Evolutionary conservation across 2,329 filamentous ascomycete species (phyloP), one percentile per base, ranked within the genome.

Genomic region (Sarocladium kiliense): DNA sequence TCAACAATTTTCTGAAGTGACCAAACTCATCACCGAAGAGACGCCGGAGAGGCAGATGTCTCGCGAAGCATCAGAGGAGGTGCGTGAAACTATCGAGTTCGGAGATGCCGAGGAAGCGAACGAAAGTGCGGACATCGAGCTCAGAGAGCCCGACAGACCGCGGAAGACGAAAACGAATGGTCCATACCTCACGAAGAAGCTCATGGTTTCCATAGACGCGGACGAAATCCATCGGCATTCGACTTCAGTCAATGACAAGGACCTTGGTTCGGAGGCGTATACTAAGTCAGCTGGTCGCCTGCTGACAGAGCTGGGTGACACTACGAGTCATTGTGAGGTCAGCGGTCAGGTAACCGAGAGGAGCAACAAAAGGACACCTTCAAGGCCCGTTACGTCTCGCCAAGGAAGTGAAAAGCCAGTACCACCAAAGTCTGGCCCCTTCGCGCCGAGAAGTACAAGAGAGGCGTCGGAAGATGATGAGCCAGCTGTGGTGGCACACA

Each of bases 1-100:
- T 0, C 59, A 67, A 2, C 65, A 73, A 47, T 66, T 68, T 5
- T 60, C 59, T 14, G 54, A 58, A 3, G 62, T 58, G 12, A 62
- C 47, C 7, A 57, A 54, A n/a, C 49, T 61, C 25, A 57, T 63
- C 25, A 21, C 23, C 6, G 44, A 16, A 32, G 23, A 25, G 7
- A 25, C 9, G n/a, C 41, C 41, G 5, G 21, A 45, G 41, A 7
- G 6, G n/a, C 6, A 12, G n/a, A 25, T 41, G 37, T 11, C 9
- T 41, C n/a, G n/a, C n/a, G 9, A 45, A 19, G 9, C n/a, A 23
- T n/a, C 41, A 26, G 41, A 11, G 4, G 41, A 23, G 44, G 10
- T 49, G 12, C 44, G 3, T 10, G 25, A 49, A 23, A 49, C 44
- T 3, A 27, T 27, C 9, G 44, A 49, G 21, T 23, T n/a, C 7